These are phyloP conservation scores for Ceriops zippeliana DNA, from an alignment of 345 rosid species.

Conservation along the genomic window DNA sequence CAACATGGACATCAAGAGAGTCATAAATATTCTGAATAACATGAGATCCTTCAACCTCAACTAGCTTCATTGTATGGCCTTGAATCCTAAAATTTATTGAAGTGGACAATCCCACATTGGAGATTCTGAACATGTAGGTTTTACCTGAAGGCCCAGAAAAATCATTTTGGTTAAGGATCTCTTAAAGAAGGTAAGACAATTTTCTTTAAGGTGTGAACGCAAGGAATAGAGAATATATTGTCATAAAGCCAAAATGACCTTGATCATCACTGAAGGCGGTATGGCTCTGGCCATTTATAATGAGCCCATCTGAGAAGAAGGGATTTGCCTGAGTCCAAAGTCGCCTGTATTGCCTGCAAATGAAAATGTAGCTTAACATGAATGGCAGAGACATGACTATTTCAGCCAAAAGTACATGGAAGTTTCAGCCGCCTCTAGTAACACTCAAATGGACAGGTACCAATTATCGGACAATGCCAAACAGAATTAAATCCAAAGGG, in stretches of 20 bases:
- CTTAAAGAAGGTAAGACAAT: not conserved
- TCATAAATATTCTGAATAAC: conserved; percentile 63
- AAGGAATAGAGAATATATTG: no score
- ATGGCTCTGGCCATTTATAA: conserved; percentile 39
- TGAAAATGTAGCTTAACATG: conserved; percentile 1
- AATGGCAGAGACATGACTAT: not conserved
- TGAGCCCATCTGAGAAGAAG: conserved; percentile 47
- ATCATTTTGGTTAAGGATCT: conserved; percentile 3
- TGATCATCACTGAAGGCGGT: conserved; percentile 34
- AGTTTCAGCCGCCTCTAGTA: no score
- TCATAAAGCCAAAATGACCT: conserved; percentile 16
- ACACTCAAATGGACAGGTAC: no score
- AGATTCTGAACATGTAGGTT: conserved; percentile 79
- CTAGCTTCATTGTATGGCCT: conserved; percentile 68
- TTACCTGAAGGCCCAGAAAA: conserved; percentile 49
- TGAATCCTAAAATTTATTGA: conserved; percentile 83
- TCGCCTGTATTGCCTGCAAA: conserved; percentile 44
- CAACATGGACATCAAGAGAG: conserved; percentile 85
- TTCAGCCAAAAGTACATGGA: no score
- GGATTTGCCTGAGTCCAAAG: conserved; percentile 64
- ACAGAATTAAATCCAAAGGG: no score
- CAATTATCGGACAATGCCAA: no score
- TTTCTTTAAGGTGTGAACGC: not conserved
- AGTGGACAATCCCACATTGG: conserved; percentile 71
- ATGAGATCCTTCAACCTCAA: conserved; percentile 93